These are phyloP conservation scores for Ascochyta lentis DNA, from an alignment of 2,329 filamentous ascomycete genomes.

Conservation along the genomic window DNA sequence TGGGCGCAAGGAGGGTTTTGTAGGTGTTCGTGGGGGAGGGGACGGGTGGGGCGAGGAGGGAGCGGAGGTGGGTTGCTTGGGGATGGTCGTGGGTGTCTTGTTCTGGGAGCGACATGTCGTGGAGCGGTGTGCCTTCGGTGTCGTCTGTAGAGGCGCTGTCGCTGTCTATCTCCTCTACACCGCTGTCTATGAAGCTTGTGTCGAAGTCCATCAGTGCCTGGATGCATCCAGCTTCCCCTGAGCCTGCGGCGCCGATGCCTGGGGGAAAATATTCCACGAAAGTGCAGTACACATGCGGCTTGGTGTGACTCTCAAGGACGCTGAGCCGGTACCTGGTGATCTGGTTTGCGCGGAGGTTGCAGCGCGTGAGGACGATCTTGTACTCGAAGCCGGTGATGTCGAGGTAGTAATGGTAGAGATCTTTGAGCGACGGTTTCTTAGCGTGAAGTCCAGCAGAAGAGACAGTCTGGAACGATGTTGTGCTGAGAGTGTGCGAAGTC, in stretches of 20 bases:
- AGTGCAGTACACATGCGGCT: conserved; percentile 41
- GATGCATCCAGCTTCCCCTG: background rate
- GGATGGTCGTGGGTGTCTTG: background rate
- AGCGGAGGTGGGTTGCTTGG: conserved; percentile 20
- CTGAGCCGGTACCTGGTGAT: conserved; percentile 61
- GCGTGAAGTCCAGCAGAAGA: conserved; percentile 6
- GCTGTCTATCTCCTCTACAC: background rate
- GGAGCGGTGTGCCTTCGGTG: background rate
- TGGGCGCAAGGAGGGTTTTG: conserved; percentile 36
- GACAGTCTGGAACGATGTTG: background rate
- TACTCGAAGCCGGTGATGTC: conserved; percentile 70
- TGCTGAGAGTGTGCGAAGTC: conserved; percentile 6
- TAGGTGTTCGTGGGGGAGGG: conserved; percentile 18
- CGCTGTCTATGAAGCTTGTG: background rate
- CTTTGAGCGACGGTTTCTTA: conserved; percentile 49
- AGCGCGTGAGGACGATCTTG: conserved; percentile 65
- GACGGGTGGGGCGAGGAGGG: conserved; percentile 16
- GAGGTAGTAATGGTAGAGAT: conserved; percentile 66
- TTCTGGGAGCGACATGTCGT: conserved; percentile 21
- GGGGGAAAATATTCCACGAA: conserved; percentile 37
- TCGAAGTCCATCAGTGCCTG: conserved; percentile 8
- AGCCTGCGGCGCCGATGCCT: background rate
- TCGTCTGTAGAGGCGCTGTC: too few species aligned
- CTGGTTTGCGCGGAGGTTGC: conserved; percentile 54
- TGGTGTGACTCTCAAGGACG: conserved; percentile 43